Conservation (phyloP, 2,329 filamentous ascomycete genomes). For the Fusarium goolgardi region DNA sequence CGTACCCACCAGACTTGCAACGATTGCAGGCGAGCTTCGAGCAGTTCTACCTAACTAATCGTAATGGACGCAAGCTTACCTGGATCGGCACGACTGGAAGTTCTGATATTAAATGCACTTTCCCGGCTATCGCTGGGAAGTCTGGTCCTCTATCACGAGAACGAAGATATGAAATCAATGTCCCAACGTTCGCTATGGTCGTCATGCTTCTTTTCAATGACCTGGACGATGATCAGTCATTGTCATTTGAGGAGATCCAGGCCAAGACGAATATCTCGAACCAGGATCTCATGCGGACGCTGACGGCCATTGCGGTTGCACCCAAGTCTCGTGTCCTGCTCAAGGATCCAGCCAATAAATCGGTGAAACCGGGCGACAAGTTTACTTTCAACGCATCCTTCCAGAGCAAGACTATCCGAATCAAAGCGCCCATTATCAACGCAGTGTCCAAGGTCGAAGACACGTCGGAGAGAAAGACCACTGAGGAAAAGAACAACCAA, state of each 20-base stretch:
- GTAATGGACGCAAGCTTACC: conserved; percentile 87
- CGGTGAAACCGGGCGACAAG: conserved; percentile 78
- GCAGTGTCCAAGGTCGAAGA: conserved; percentile 87
- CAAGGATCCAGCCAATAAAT: conserved; percentile 84
- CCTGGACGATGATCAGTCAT: conserved; percentile 62
- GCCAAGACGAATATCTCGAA: conserved; percentile 81
- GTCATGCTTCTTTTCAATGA: conserved; percentile 92
- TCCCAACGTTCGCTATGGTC: conserved; percentile 92
- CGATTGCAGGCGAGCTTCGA: conserved; percentile 86
- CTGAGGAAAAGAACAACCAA: conserved; percentile 80
- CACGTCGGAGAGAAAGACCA: conserved; percentile 73
- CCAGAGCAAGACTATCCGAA: conserved; percentile 82
- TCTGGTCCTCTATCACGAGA: conserved; percentile 70
- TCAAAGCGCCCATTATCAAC: conserved; percentile 88
- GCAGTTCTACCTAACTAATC: conserved; percentile 86
- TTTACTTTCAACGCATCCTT: conserved; percentile 89
- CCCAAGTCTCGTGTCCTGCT: conserved; percentile 84
- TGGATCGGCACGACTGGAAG: conserved; percentile 81
- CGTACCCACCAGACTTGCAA: conserved; percentile 80
- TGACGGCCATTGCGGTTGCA: conserved; percentile 84
- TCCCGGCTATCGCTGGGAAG: conserved; percentile 79
- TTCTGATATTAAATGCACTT: conserved; percentile 84
- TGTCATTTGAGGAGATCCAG: conserved; percentile 82
- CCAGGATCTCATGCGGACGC: conserved; percentile 77
- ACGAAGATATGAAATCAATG: conserved; percentile 87